Percentiles rank a stretch among this genome's conserved stretches.
Conservation (phyloP, 306 rosid species). For the Pterocarpus macrocarpus region DNA sequence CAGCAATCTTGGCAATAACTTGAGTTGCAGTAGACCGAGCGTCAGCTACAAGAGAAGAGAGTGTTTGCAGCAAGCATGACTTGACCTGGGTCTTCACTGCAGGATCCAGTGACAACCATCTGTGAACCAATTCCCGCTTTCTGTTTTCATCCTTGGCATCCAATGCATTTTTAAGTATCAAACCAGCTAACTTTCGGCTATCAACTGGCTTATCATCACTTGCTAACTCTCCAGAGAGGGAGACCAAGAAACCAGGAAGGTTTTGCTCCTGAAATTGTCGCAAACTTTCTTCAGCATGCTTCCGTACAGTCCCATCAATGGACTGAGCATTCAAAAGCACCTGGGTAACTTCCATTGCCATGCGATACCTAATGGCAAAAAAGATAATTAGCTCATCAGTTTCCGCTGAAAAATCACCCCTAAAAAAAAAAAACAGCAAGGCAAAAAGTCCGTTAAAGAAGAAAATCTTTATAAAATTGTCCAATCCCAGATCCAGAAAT, state of each 20-base stretch:
- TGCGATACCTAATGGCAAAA: constrained; percentile 48
- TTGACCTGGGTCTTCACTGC: constrained; percentile 75
- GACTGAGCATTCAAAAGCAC: constrained; percentile 88
- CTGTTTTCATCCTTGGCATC: constrained; percentile 90
- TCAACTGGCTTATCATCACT: constrained; percentile 88
- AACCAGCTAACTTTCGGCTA: constrained; percentile 89
- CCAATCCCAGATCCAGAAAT: constrained; percentile 34
- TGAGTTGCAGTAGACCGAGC: constrained; percentile 91
- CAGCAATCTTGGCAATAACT: constrained; percentile 89
- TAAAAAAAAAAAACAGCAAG: neutral
- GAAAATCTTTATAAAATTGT: constrained; percentile 18
- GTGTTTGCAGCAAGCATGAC: constrained; percentile 75
- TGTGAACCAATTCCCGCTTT: constrained; percentile 80
- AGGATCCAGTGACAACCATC: constrained; percentile 81
- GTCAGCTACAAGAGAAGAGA: constrained; percentile 68
- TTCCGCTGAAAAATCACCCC: neutral
- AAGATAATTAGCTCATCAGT: constrained; percentile 34
- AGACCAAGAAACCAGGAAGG: constrained; percentile 80
- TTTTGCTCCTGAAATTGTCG: constrained; percentile 95
- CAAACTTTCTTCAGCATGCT: constrained; percentile 87
- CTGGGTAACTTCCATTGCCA: constrained; percentile 89
- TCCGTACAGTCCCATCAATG: constrained; percentile 75
- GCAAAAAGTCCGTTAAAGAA: neutral
- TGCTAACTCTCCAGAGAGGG: constrained; percentile 82
- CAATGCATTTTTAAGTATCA: constrained; percentile 88